A percentile compares a stretch with the other conserved stretches of the same genome.
phyloP scores from a whole-genome alignment of 345 rosid species.

The Arabis alpina region DNA sequence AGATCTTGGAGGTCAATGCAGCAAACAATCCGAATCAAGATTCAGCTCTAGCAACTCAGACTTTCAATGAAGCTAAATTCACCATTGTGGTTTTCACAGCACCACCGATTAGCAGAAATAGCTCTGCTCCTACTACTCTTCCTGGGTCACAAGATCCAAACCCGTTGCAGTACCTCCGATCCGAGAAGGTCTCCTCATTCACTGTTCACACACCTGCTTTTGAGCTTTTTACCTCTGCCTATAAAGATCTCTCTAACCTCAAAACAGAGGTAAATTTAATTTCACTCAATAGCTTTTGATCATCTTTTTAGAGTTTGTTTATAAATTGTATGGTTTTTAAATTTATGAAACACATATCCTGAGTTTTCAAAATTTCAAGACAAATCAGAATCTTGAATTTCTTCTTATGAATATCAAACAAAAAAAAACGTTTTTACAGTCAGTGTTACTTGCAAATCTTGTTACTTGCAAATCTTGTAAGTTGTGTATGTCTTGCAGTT shows the following conservation, averaged over 20 bases:
- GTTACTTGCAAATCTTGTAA: no score
- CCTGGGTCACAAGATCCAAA: slow-evolving; percentile 13
- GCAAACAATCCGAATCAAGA: slow-evolving; percentile 24
- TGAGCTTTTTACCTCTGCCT: slow-evolving; percentile 45
- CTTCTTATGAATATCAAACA: no score
- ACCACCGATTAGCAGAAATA: slow-evolving; percentile 26
- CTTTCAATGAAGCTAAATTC: not conserved
- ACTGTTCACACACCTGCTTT: slow-evolving; percentile 49
- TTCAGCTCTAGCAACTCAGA: slow-evolving; percentile 19
- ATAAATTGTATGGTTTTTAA: not conserved
- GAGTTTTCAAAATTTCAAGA: no score
- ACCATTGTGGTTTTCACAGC: slow-evolving; percentile 46
- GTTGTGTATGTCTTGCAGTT: no score
- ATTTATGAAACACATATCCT: not conserved
- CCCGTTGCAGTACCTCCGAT: slow-evolving; percentile 49
- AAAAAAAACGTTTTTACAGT: no score
- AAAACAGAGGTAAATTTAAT: slow-evolving; percentile 46
- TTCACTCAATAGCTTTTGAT: not conserved
- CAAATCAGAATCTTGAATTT: not conserved
- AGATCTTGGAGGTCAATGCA: slow-evolving; percentile 37
- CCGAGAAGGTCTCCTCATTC: slow-evolving; percentile 43
- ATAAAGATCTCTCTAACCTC: slow-evolving; percentile 42
- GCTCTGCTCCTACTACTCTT: slow-evolving; percentile 41
- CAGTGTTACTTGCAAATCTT: no score
- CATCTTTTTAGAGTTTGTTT: not conserved